phyloP scores from a whole-genome alignment of 495 filamentous ascomycete genomes.

The Penicillium antarcticum region DNA sequence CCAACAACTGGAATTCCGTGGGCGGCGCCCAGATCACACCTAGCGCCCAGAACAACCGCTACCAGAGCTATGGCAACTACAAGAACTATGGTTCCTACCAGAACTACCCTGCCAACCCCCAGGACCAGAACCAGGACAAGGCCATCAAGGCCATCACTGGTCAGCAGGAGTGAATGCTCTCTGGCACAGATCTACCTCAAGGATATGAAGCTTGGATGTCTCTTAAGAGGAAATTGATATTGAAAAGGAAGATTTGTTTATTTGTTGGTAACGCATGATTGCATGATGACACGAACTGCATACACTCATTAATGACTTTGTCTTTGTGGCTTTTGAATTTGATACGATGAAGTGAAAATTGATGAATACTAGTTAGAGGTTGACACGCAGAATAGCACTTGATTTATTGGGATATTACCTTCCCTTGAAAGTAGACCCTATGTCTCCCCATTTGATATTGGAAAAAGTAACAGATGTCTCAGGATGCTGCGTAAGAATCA shows the following conservation, averaged over 20 bases:
- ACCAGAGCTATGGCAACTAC: constrained; percentile 7
- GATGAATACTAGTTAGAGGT: not conserved
- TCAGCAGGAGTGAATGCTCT: constrained; percentile 5
- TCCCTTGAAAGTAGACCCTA: constrained; percentile 26
- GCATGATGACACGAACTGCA: constrained; percentile 24
- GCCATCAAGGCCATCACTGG: constrained; percentile 7
- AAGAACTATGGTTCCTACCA: constrained; percentile 10
- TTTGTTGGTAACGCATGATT: constrained; percentile 11
- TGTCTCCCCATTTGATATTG: constrained; percentile 37
- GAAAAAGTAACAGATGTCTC: constrained; percentile 31
- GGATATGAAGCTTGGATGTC: not conserved
- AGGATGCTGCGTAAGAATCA: constrained; percentile 27
- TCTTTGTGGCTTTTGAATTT: constrained; percentile 1
- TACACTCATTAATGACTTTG: constrained; percentile 24
- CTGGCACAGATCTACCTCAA: not conserved
- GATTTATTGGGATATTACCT: not conserved
- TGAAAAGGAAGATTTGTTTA: not conserved
- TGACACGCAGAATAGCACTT: not conserved
- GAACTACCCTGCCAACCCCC: not conserved
- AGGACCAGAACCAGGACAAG: constrained; percentile 6
- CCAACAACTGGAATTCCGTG: not conserved
- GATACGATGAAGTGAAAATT: not conserved
- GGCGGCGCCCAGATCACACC: constrained; percentile 8
- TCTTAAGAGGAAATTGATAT: not conserved
- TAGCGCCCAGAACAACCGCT: not conserved